Base-by-base conservation (phyloP, 305 asterid genomes). In the Solanum hybrid region DNA sequence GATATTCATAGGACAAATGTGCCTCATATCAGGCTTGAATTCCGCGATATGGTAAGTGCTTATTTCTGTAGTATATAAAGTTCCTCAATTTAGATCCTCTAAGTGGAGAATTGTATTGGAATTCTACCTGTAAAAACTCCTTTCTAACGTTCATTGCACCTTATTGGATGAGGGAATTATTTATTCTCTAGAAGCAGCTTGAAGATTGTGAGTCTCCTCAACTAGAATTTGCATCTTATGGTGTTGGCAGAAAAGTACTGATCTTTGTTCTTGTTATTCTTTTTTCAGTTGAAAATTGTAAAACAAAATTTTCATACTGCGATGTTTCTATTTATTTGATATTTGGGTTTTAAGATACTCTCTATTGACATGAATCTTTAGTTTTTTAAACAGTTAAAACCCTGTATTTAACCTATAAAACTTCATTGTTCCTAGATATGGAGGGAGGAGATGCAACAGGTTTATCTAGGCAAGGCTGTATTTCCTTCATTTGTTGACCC, bases 1-100 rank as follows among this genome's bases (percentile, higher is more conserved):
- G 98, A 97, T 92, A 97, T 97, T 91, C 99, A 91, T 93, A 95
- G 91, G 96, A 97, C 99, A 77, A 97, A 97, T 89, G 99, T 97
- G 84, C 99, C 99, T 90, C 98, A 95, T 90, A 97, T 97, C 90
- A 94, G 99, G 90, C 95, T 97, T 38, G 99, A 97, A 91, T 97
- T 97, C 91, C 98, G 99, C 81, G 98, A 97, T 75, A 95, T 92
- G 98, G 99, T 97, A 94, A 83, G 93, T 88, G 29, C 90, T 79
- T 89, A 12, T 3, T 79, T 79, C 81, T 13, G 3, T 22, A 51
- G 32, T 85, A 85, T 57, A 85, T 31, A 20, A 61, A 22, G 77
- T 31, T 31, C 32, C 70, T 38, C 38, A 20, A 85, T 85, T 31
- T 85, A 20, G 45, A 85, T 85, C 20, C 38, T 20, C 37, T 1